Evolutionary conservation across 1,284 basidiomycete species (phyloP).

Genomic region (Anthracocystis panici-leucophaei): DNA sequence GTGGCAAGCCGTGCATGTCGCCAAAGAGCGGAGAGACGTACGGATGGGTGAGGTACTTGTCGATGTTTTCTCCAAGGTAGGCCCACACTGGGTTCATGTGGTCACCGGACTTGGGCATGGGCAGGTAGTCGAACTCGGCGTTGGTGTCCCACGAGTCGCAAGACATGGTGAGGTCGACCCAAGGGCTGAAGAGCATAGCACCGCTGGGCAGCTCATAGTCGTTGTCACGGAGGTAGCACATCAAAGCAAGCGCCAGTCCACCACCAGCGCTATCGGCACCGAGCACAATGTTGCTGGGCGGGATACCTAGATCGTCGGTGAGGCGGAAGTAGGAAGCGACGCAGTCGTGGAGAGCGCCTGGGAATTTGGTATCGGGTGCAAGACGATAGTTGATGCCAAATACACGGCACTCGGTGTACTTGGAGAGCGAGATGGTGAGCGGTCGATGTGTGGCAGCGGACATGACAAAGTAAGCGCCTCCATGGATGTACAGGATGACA

Average conservation of each 20-base stretch:
- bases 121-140: constrained; percentile 73
- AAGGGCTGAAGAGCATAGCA: constrained; percentile 68
- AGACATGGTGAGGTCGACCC: constrained; percentile 85
- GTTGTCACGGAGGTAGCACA: constrained; percentile 82
- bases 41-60: constrained; percentile 91
- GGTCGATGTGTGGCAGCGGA: constrained; percentile 93
- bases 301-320: constrained; percentile 87
- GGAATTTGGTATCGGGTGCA: constrained; percentile 93
- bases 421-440: constrained; percentile 90
- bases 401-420: constrained; percentile 89
- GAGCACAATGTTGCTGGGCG: constrained; percentile 77
- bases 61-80: constrained; percentile 85
- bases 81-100: constrained; percentile 93
- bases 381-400: constrained; percentile 97
- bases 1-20: constrained; percentile 85
- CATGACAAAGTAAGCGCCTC: constrained; percentile 95
- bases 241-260: constrained; percentile 83
- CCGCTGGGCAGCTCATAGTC: constrained; percentile 64
- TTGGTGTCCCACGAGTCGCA: constrained; percentile 98
- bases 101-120: constrained; percentile 76
- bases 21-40: constrained; percentile 90
- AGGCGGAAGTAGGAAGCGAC: constrained; percentile 88
- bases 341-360: constrained; percentile 91
- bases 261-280: constrained; percentile 92
- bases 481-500: constrained; percentile 92